A percentile compares a stretch with the other conserved stretches of the same genome.
Evolutionary conservation across 257 asterid species (phyloP).

Genomic region (Solanum paucissectum): DNA sequence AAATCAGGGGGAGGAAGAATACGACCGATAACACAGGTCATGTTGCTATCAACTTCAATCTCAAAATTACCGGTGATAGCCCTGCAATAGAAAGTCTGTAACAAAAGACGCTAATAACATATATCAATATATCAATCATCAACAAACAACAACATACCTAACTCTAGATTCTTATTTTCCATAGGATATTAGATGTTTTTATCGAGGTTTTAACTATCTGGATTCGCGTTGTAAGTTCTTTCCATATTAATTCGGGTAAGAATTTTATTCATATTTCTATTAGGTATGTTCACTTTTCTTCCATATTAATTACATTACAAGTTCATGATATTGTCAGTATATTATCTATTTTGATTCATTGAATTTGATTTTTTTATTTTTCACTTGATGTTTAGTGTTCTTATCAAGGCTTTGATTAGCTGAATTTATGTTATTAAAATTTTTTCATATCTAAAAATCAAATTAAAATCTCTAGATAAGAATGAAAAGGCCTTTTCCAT

Average conservation of each 20-base stretch:
- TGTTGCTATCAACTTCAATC: conserved; percentile 21
- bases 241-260: too few relatives aligned
- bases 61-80: conserved; percentile 25
- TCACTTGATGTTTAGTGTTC: accelerated
- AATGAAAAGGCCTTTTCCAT: background rate
- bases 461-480: too few relatives aligned
- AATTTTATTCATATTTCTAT: background rate
- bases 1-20: conserved; percentile 46
- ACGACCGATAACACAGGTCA: conserved; percentile 54
- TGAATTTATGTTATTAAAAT: background rate
- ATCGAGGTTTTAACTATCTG: accelerated
- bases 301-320: background rate
- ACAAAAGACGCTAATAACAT: background rate
- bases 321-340: background rate
- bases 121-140: background rate
- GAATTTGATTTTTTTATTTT: background rate
- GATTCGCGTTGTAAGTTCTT: too few relatives aligned
- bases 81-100: conserved; percentile 9
- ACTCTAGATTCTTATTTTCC: too few relatives aligned
- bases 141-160: background rate
- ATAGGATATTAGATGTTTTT: too few relatives aligned
- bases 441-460: too few relatives aligned
- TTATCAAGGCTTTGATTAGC: background rate
- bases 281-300: background rate
- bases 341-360: background rate